Evolutionary conservation across 495 filamentous ascomycete genomes (phyloP).

Genomic region (Aspergillus affinis): DNA sequence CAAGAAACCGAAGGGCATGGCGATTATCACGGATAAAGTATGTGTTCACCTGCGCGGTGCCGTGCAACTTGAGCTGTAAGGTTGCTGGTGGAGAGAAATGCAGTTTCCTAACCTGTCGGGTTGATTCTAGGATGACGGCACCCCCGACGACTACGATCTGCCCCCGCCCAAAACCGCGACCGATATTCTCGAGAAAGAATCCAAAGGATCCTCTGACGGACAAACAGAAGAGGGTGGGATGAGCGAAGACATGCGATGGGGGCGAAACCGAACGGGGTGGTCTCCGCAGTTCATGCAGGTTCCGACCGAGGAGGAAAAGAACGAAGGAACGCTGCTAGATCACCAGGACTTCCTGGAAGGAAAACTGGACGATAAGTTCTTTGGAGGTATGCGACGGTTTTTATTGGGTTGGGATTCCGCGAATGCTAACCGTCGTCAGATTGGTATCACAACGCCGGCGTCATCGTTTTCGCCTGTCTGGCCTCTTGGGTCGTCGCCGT

Average conservation of each 20-base stretch:
- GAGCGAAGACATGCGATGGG: slow-evolving; percentile 62
- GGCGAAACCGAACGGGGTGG: slow-evolving; percentile 80
- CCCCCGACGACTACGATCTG: slow-evolving; percentile 72
- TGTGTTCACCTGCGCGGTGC: slow-evolving; percentile 15
- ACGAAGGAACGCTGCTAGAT: slow-evolving; percentile 70
- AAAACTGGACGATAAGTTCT: slow-evolving; percentile 85
- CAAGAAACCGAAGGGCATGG: slow-evolving; percentile 64
- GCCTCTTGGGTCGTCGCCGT: slow-evolving; percentile 86
- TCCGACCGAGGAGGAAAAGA: slow-evolving; percentile 49
- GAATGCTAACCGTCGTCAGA: slow-evolving; percentile 50
- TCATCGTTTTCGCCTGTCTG: slow-evolving; percentile 91
- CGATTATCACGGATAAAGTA: slow-evolving; percentile 72
- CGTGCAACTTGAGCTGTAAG: neutral
- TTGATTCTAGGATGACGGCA: slow-evolving; percentile 57
- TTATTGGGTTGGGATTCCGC: neutral
- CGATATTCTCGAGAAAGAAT: slow-evolving; percentile 47
- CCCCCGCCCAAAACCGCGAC: slow-evolving; percentile 71
- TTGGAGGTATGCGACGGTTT: slow-evolving; percentile 67
- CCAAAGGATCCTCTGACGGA: slow-evolving; percentile 41
- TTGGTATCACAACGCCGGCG: slow-evolving; percentile 94
- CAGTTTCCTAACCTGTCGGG: slow-evolving; percentile 8
- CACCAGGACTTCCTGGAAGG: slow-evolving; percentile 86
- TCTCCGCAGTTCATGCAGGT: slow-evolving; percentile 75
- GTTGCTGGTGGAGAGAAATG: neutral
- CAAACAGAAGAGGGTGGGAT: slow-evolving; percentile 47